Base-by-base conservation (phyloP, 768 basidiomycete species). In the Crucibulum laeve region DNA sequence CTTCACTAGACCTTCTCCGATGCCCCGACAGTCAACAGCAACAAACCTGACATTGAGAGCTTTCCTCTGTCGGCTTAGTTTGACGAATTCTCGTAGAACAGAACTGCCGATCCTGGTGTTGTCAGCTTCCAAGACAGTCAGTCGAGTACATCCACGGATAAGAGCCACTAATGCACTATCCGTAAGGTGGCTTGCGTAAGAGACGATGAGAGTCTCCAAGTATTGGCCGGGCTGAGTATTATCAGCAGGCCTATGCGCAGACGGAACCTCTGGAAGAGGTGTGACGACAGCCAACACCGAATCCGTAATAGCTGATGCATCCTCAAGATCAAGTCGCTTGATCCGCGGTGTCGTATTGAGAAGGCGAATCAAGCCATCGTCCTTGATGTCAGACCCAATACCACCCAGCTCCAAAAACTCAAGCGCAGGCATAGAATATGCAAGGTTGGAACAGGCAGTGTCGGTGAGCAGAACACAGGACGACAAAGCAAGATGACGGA, bases 291-390 rank as follows among this genome's bases (percentile, higher is more conserved):
- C 65, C 19, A 95, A 59, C n/a, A 92, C 74, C 2, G 70, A 64
- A 59, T 95, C 91, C 1, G 79, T 84, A 42, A 93, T 77, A 14
- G 82, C 76, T 10, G 63, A 60, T 4, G 89, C 89, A 50, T 91
- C 87, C 56, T 95, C 93, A n/a, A 96, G 67, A 58, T 96, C 93
- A 30, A 95, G 64, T 35, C 78, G 79, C 43, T 81, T 74, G 37
- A 96, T 80, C 47, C 71, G 60, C 1, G 87, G 87, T 2, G 82
- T 84, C 11, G 84, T 84, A 35, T 63, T 64, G 25, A 96, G 64
- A 17, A 96, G 70, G 33, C 72, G 71, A 14, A 90, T 65, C 5
- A 96, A 64, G n/a, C 91, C 91, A 2, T 76, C 77, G 48, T 89
- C 81, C 49, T 73, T 77, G 48, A 93, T 61, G 36, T 82, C 78